Base-by-base conservation (phyloP, 257 asterid species). In the Jacaranda mimosifolia region DNA sequence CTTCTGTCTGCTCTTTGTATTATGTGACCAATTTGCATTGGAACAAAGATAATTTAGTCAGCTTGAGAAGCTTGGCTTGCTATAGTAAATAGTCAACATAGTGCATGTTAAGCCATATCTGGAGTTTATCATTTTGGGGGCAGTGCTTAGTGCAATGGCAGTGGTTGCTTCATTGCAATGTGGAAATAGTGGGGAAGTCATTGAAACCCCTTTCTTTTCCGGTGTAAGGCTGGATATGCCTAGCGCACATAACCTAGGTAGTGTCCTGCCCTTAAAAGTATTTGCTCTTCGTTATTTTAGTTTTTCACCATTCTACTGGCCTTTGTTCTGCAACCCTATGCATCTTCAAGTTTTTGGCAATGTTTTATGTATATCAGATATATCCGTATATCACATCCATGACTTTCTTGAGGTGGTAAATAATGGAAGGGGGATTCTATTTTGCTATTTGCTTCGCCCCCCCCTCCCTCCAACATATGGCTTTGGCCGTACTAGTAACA, bases 11-110 rank as follows among this genome's bases (percentile, higher is more conserved):
- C n/a, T 45, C 15, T 55, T 35, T 74, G 14, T 55, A 48, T 59
- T 15, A 68, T 36, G 35, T 35, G 63, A 49, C 7, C 64, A 11
- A 17, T 63, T 70, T 9, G 35, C n/a, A 42, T 11, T 38, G 38
- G 13, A 48, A 38, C 55, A n/a, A 6, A 1, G 70, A 69, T 19
- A 66, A 53, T 65, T 8, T 26, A 9, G 39, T 60, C 58, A 35
- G 32, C 63, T 42, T 55, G 18, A 72, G 69, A 57, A 53, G 62
- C 64, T 9, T 63, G 51, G 49, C 60, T 51, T 62, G 8, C 49
- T 18, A 1, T 15, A 21, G 12, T 19, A n/a, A 17, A 38, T 59
- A 9, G n/a, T 73, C 19, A 14, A 62, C 60, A 13, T 15, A 46
- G 15, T 17, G 48, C 26, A 13, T 46, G 19, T 69, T 45, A 40